Evolutionary conservation across 106 monocot species (phyloP), one percentile per base, ranked within the genome.

Genomic region (Dactylorhiza incarnata): DNA sequence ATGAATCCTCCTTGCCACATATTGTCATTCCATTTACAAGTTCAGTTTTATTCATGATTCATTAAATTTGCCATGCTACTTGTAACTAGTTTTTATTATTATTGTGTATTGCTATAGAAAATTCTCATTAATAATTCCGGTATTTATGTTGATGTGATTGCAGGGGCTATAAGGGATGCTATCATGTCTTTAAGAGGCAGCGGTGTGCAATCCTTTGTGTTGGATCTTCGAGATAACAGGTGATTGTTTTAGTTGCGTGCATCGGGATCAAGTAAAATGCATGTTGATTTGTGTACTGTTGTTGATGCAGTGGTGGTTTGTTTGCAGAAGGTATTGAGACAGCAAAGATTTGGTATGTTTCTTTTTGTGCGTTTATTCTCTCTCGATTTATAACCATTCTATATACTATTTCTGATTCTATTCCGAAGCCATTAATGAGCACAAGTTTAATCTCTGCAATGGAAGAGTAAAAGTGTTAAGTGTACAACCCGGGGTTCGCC

Each of bases 251-350:
- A 44, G 37, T 48, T 48, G 66, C 6, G 58, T n/a, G 15, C 17
- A 45, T 70, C 24, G 45, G 9, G 77, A 24, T 75, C 48, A 9
- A 2, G 71, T 58, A 50, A 25, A n/a, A 58, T 69, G 29, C 23
- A 69, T 76, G 5, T 59, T 78, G 62, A 78, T 67, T 55, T 80
- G 22, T n/a, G 48, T 69, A 10, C 0, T 11, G 52, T 44, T 23
- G 79, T 78, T 83, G 25, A 26, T 86, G 78, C 84, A 94, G 97
- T 82, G 97, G 97, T 83, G 97, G 97, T 16, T 94, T 99, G 83
- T 99, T 99, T 74, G 91, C 97, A 10, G 94, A 99, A 94, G 97
- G 97, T 78, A 91, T 99, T 78, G 91, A 99, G 74, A 89, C 85
- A 75, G 94, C 97, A 71, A 99, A 99, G 79, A 89, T 99, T 58